Conservation (phyloP, 2,329 filamentous ascomycete species). For the Botrytis paeoniae region DNA sequence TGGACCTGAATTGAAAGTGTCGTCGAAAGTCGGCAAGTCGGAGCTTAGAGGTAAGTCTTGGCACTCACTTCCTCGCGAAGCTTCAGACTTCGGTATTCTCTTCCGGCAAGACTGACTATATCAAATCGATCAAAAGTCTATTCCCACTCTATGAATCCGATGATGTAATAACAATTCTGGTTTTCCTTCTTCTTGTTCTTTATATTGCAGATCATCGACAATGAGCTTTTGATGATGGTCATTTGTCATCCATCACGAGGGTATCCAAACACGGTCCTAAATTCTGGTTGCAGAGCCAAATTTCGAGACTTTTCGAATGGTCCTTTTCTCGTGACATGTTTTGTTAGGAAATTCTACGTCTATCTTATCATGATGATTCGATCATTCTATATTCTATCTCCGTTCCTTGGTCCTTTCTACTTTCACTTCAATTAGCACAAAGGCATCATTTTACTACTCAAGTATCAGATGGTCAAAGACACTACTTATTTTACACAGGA, state of each 20-base stretch:
- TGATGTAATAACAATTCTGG: background rate
- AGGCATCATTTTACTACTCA: background rate
- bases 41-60: conserved; percentile 4
- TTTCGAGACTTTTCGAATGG: background rate
- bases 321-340: background rate
- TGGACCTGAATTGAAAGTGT: conserved; percentile 8
- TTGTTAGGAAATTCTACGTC: background rate
- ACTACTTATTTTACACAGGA: background rate
- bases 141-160: background rate
- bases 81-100: background rate
- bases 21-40: conserved; percentile 10
- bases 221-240: background rate
- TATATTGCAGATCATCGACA: background rate
- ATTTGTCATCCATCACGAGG: background rate
- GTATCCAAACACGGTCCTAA: background rate
- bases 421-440: background rate
- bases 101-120: background rate
- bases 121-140: background rate
- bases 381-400: background rate
- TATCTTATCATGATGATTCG: background rate
- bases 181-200: background rate
- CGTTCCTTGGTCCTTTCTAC: too few species aligned
- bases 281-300: background rate
- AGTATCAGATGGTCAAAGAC: background rate
- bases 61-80: background rate